Base-by-base conservation (phyloP, 495 filamentous ascomycete species). In the Endocarpon pusillum region DNA sequence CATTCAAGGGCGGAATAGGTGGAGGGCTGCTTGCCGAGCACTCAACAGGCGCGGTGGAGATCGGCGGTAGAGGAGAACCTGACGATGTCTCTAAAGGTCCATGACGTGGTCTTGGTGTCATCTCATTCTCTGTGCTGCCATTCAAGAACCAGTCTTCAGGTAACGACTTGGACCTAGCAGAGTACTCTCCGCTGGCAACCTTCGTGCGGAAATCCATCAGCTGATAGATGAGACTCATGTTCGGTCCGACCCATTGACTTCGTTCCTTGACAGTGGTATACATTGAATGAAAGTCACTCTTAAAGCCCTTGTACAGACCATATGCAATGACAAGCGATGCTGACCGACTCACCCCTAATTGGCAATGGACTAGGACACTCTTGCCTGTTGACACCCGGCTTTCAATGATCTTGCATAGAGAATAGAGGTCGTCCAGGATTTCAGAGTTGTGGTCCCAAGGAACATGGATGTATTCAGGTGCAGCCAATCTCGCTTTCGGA, bases 381-480 rank as follows among this genome's bases (percentile, higher is more conserved):
- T 94, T 94, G 16, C 81, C 76, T 27, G 81, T 64, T 21, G 69
- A 64, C 1, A 83, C 72, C 32, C 78, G 69, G 21, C 77, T 70
- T 36, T 93, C 83, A 37, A 97, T 87, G 8, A 77, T 61, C 43
- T 93, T 77, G 47, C 89, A 92, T n/a, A 97, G 61, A 25, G 59
- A 61, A 49, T 78, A 73, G 19, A 97, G 56, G 48, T 96, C 89
- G 16, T 78, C 73, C 11, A 86, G 71, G 39, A 97, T 93, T 40
- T 94, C 83, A 0, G 87, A 93, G 46, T 96, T 94, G 55, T 97
- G 89, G 42, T 97, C 91, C 89, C 89, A 97, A 2, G 72, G 77
- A 30, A 97, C 78, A 49, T 97, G 89, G 33, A 96, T 74, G 48
- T 97, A 97, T 51, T 97, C 89, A 1, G 89, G 89, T 17, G 71